Evolutionary conservation across 2,329 filamentous ascomycete genomes (phyloP), one percentile per base, ranked within the genome.

Genomic region (Raffaelea albimanens): DNA sequence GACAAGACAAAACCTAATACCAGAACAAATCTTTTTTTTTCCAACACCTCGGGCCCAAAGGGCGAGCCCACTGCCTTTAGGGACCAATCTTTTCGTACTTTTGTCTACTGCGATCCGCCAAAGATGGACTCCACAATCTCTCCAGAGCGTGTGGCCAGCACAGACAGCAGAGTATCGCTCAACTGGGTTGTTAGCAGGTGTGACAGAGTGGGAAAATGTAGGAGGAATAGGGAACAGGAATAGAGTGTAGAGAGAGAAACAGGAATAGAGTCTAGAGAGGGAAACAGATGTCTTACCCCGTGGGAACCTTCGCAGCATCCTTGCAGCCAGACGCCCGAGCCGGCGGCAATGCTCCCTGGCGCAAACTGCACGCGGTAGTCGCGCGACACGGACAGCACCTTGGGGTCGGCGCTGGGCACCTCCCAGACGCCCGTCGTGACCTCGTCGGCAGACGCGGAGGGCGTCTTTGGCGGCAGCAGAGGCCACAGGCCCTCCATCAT

Each of bases 291-390:
- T 81, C 85, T 80, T 76, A 91, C 85, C 50, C 91, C 91, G 64
- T 97, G 91, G 31, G 89, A 95, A 52, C 75, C 80, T 70, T 97
- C 90, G 62, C 89, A 94, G 69, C 90, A 96, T 29, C 91, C 91
- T 64, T 97, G 93, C 57, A 97, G 72, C 84, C 87, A 97, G 50
- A 97, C 73, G 3, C 90, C 90, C 14, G 87, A 84, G 40, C 82
- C 79, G 0, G 73, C 61, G n/a, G 80, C 75, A 31, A 97, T 83
- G 43, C 76, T 73, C 25, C 77, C 82, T 2, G 76, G 68, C 43
- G 77, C 73, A 61, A 94, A 88, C 50, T 82, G 69, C 43, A 96
- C 78, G 45, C 75, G 75, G 65, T 97, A 97, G 62, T 96, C 79
- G 46, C 91, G 77, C 29, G 73, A 72, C 2, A 95, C 85, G 16